Conservation (phyloP, 108 stramenopile species). For the Nitzschia palea region DNA sequence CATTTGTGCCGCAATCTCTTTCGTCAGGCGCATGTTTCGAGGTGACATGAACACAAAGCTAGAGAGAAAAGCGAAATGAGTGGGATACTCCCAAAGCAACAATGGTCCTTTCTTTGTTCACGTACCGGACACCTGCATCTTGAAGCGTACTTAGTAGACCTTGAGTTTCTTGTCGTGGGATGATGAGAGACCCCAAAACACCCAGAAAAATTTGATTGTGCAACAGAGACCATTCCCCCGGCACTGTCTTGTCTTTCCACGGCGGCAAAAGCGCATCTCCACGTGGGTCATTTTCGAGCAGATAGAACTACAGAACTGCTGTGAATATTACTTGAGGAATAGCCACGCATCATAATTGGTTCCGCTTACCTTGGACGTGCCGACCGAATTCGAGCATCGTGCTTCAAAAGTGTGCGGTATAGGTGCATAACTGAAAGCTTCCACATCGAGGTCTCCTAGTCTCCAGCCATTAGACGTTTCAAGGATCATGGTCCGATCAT, state of each 20-base stretch:
- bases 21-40: constrained; percentile 96
- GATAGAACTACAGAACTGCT: constrained; percentile 40
- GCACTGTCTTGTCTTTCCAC: constrained; percentile 31
- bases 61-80: neutral
- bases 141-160: constrained; percentile 73
- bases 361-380: constrained; percentile 7
- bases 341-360: neutral
- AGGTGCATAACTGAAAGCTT: constrained; percentile 93
- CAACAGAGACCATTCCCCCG: constrained; percentile 62
- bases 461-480: constrained; percentile 85
- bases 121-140: constrained; percentile 80
- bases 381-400: constrained; percentile 16
- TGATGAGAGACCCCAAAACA: constrained; percentile 88
- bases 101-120: neutral
- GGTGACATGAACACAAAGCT: constrained; percentile 97
- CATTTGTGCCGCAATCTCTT: constrained; percentile 87
- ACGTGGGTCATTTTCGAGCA: constrained; percentile 49
- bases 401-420: constrained; percentile 84
- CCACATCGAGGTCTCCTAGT: constrained; percentile 88
- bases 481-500: constrained; percentile 69
- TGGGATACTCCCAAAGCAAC: neutral
- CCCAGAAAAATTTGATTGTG: constrained; percentile 94
- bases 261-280: constrained; percentile 28
- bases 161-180: constrained; percentile 90
- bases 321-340: neutral